phyloP scores from a whole-genome alignment of 441 rosid species.

The Arabidopsis hybrid region DNA sequence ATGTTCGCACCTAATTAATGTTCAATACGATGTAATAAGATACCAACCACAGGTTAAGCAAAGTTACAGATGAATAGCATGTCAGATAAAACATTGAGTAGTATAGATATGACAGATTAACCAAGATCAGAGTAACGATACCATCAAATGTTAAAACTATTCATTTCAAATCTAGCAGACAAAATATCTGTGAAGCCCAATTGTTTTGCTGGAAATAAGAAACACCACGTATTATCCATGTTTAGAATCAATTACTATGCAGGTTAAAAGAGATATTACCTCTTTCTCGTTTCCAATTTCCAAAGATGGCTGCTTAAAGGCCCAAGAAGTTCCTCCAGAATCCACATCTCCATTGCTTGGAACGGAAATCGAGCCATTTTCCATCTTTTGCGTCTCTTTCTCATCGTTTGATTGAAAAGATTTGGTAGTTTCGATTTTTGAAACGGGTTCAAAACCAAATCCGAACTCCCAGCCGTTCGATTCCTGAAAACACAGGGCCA shows the following conservation, averaged over 20 bases:
- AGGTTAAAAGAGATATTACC: conserved; percentile 49
- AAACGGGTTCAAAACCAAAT: conserved; percentile 45
- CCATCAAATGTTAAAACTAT: conserved; percentile 24
- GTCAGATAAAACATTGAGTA: not conserved
- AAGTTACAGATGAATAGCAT: conserved; percentile 18
- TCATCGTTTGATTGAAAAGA: conserved; percentile 29
- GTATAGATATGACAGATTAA: not conserved
- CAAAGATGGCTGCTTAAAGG: conserved; percentile 50
- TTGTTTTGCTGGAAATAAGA: not conserved
- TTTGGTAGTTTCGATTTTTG: conserved; percentile 25
- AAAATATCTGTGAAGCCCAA: not conserved
- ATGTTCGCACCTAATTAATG: not conserved
- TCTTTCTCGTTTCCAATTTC: conserved; percentile 47
- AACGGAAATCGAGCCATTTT: conserved; percentile 41
- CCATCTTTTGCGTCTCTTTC: conserved; percentile 40
- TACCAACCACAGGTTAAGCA: not conserved
- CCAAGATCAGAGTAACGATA: conserved; percentile 4
- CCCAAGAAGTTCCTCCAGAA: conserved; percentile 54
- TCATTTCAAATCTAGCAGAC: conserved; percentile 3
- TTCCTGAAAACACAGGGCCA: conserved; percentile 36
- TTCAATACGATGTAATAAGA: conserved; percentile 1
- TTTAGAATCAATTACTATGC: conserved; percentile 7
- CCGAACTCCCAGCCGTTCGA: conserved; percentile 50
- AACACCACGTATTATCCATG: conserved; percentile 11
- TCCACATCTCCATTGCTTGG: conserved; percentile 21